Conservation (phyloP, 2,329 filamentous ascomycete genomes). For the Aspergillus pseudoviridinutans region DNA sequence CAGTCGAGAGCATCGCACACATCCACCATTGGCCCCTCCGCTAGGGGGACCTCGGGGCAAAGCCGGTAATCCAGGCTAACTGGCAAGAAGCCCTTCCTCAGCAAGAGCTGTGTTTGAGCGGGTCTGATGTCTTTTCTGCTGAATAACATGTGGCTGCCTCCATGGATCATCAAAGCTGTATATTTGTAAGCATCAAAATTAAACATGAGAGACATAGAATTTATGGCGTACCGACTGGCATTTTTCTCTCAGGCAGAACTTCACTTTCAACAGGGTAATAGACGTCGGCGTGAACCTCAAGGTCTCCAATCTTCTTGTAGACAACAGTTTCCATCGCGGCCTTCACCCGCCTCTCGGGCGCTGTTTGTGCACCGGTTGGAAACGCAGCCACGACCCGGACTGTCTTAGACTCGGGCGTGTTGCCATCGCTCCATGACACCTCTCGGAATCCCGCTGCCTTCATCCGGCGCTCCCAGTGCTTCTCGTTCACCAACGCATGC, state of each 20-base stretch:
- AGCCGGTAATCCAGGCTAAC: constrained; percentile 50
- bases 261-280: background rate
- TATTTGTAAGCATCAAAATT: background rate
- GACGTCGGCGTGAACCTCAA: background rate
- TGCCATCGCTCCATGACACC: no score
- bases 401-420: no score
- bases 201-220: background rate
- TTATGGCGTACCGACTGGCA: background rate
- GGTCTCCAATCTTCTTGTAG: background rate
- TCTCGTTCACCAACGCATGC: no score
- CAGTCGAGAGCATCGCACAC: constrained; percentile 22
- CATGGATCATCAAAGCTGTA: constrained; percentile 18
- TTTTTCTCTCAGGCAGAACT: background rate
- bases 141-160: constrained; percentile 11
- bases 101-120: constrained; percentile 35
- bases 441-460: no score
- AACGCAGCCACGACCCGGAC: no score
- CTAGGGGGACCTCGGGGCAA: constrained; percentile 45
- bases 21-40: constrained; percentile 38
- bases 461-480: no score
- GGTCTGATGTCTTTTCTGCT: constrained; percentile 7
- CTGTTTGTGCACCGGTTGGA: no score
- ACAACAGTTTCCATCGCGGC: background rate
- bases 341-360: background rate
- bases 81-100: constrained; percentile 42